Evolutionary conservation across 257 asterid species (phyloP).

Genomic region (Asclepias syriaca): DNA sequence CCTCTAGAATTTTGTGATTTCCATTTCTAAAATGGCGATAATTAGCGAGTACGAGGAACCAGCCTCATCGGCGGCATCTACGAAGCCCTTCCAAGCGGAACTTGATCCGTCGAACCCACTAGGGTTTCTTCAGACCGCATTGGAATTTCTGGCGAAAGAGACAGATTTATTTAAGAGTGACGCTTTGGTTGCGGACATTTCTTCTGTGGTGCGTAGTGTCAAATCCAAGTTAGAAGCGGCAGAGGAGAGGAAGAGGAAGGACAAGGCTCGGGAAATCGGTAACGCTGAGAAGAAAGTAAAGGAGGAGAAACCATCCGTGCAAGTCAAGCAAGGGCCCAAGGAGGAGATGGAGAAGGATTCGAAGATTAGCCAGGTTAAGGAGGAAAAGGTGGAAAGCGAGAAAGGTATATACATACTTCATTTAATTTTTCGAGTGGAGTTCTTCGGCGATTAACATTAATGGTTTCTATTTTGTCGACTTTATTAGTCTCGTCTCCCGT

Average conservation of each 20-base stretch:
- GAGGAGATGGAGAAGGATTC: not conserved
- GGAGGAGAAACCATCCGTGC: conserved; percentile 18
- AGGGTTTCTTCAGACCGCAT: conserved; percentile 55
- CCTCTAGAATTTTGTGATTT: not conserved
- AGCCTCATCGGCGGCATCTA: conserved; percentile 16
- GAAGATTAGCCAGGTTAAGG: not conserved
- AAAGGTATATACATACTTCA: no score
- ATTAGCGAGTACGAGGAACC: conserved; percentile 60
- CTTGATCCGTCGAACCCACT: conserved; percentile 68
- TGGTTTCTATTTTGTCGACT: not conserved
- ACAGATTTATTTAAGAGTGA: conserved; percentile 78
- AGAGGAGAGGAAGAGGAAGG: conserved; percentile 50
- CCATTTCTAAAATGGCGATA: conserved; percentile 43
- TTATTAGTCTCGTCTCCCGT: not conserved
- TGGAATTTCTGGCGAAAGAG: conserved; percentile 65
- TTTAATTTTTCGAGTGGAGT: not conserved
- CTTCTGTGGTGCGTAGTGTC: conserved; percentile 66
- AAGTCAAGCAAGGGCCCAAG: conserved; percentile 12
- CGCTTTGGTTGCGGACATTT: conserved; percentile 54
- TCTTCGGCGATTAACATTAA: not conserved
- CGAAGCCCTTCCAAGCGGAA: conserved; percentile 45
- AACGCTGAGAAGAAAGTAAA: conserved; percentile 23
- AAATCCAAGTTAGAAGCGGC: conserved; percentile 45
- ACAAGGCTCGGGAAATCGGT: conserved; percentile 18
- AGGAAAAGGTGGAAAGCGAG: not conserved